These are phyloP conservation scores for Flaveria bidentis DNA, from an alignment of 129 eudicot genomes.

Conservation along the genomic window DNA sequence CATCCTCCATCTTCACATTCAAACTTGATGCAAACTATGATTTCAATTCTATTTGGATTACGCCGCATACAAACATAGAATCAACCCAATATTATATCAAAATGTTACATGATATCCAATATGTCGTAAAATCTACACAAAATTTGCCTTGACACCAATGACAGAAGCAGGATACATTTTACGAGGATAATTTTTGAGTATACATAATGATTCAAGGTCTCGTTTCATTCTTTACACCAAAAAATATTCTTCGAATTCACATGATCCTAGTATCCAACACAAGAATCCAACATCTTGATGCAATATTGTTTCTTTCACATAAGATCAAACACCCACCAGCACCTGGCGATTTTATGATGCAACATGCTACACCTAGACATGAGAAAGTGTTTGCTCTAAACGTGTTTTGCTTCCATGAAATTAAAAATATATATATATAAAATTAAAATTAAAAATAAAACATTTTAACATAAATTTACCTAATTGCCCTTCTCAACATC, in stretches of 20 bases:
- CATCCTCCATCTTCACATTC: conserved; percentile 19
- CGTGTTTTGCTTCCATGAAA: conserved; percentile 14
- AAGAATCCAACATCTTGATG: neutral
- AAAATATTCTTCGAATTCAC: too few species aligned
- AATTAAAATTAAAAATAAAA: neutral
- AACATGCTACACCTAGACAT: conserved; percentile 16
- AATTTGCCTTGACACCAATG: conserved; percentile 7
- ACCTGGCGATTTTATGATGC: conserved; percentile 33
- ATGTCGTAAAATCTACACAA: neutral
- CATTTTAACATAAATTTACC: conserved; percentile 16
- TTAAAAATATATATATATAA: neutral
- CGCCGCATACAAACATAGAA: conserved; percentile 15
- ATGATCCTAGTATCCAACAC: too few species aligned
- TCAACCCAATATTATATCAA: conserved; percentile 1
- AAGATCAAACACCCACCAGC: conserved; percentile 7
- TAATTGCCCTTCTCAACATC: conserved; percentile 30
- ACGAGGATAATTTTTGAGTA: too few species aligned
- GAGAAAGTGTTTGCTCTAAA: neutral
- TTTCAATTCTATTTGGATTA: conserved; percentile 1
- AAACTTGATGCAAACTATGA: conserved; percentile 18
- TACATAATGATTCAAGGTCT: too few species aligned
- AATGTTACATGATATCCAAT: neutral
- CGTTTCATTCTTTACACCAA: too few species aligned
- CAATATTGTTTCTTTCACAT: conserved; percentile 19
- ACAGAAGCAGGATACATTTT: too few species aligned